A percentile compares a stretch with the other conserved stretches of the same genome.
phyloP scores from a whole-genome alignment of 2,329 filamentous ascomycete species.

The Cadophora sp. region DNA sequence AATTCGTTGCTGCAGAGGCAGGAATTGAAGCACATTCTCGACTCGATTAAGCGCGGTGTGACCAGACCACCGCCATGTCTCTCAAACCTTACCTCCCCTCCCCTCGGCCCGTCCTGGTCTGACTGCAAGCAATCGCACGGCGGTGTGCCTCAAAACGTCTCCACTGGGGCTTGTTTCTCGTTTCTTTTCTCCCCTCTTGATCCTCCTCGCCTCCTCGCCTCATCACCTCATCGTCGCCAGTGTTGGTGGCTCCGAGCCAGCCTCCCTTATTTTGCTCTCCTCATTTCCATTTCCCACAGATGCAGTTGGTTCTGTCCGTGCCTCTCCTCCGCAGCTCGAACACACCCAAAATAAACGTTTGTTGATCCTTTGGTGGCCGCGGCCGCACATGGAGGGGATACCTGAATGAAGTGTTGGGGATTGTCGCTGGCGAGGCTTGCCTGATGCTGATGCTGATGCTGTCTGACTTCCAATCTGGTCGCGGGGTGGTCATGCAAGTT shows the following conservation, averaged over 20 bases:
- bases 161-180: conserved; percentile 12
- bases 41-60: conserved; percentile 32
- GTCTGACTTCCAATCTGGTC: conserved; percentile 10
- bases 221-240: background rate
- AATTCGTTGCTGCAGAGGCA: background rate
- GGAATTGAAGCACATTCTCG: conserved; percentile 9
- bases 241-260: conserved; percentile 9
- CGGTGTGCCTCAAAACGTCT: conserved; percentile 12
- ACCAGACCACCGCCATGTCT: background rate
- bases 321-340: conserved; percentile 24
- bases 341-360: conserved; percentile 22
- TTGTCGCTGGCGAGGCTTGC: background rate
- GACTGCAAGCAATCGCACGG: conserved; percentile 19
- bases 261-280: conserved; percentile 1
- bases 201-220: background rate
- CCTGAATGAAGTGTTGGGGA: conserved; percentile 18
- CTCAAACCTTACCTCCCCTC: background rate
- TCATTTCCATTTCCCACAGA: background rate
- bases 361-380: conserved; percentile 18
- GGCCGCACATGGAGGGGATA: conserved; percentile 13
- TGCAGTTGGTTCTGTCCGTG: conserved; percentile 24
- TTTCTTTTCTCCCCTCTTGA: conserved; percentile 18
- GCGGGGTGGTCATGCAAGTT: conserved; percentile 21
- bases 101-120: conserved; percentile 7
- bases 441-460: background rate